A percentile compares a stretch with the other conserved stretches of the same genome.
phyloP scores from a whole-genome alignment of 257 asterid species.

The Paulownia fortunei region DNA sequence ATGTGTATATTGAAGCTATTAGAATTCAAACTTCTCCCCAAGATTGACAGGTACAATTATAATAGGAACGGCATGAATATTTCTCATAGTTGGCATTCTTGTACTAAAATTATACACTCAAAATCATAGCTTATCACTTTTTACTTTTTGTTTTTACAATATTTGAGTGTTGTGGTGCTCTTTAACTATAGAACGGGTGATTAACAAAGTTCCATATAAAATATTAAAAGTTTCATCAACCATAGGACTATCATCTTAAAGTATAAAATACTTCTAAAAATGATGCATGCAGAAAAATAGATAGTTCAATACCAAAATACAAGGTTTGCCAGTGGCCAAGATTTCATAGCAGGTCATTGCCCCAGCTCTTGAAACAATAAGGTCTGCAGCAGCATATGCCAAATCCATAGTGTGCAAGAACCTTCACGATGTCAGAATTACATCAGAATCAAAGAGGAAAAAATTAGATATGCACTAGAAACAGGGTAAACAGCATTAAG shows the following conservation, averaged over 20 bases:
- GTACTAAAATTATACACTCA: not conserved
- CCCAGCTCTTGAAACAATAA: slow-evolving; percentile 66
- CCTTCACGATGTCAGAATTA: slow-evolving; percentile 41
- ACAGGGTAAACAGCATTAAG: not conserved
- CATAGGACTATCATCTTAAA: not conserved
- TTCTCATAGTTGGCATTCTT: not conserved
- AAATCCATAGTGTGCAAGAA: slow-evolving; percentile 57
- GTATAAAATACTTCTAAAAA: not conserved
- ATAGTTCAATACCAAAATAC: slow-evolving; percentile 52
- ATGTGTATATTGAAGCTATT: no score
- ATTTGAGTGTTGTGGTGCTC: not conserved
- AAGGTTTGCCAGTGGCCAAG: slow-evolving; percentile 66
- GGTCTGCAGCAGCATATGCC: slow-evolving; percentile 71
- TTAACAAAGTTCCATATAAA: not conserved
- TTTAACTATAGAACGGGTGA: not conserved
- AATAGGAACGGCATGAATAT: not conserved
- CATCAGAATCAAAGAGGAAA: slow-evolving; percentile 23
- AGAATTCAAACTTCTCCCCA: no score
- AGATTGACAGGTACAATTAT: not conserved
- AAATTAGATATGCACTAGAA: not conserved
- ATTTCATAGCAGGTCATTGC: slow-evolving; percentile 69
- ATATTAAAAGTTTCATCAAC: not conserved
- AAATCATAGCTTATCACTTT: no score
- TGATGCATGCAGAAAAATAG: not conserved
- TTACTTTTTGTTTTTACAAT: no score